Base-by-base conservation (phyloP, 1,284 basidiomycete genomes). In the Coniferiporia sulphurascens region DNA sequence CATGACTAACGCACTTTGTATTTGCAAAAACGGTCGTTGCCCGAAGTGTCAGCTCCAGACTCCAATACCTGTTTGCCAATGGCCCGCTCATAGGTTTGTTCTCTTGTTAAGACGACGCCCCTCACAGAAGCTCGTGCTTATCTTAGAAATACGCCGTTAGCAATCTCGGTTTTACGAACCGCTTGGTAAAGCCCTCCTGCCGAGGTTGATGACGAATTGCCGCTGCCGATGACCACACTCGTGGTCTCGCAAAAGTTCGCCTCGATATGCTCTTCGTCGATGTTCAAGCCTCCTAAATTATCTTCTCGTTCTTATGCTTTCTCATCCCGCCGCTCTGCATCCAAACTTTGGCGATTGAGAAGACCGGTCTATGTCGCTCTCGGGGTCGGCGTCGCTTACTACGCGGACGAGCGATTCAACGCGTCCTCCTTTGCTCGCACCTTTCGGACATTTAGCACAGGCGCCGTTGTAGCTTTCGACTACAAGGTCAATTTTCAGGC, bases 401-500 rank as follows among this genome's bases (percentile, higher is more conserved):
- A 38, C 49, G 53, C 36, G 9, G 59, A 60, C 55, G 22, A 51
- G 8, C 46, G 44, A 21, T 52, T 56, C 48, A 56, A 56, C 49
- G 53, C 54, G 3, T 60, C 59, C n/a, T 60, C 55, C 17, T 19
- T 60, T 17, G n/a, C 55, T 15, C 53, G 54, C 12, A 60, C 59
- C 21, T n/a, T 41, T 32, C 54, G 55, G 13, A 60, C 54, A 12
- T 60, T 60, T 48, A 22, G 17, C 9, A 56, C 53, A n/a, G 59
- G 59, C 46, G 75, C 79, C 4, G 65, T 83, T 56, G 86, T 90
- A 48, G 86, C 87, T 2, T 61, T 83, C 59, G 89, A 92, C 69
- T 91, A 94, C 75, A 95, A 95, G 70, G 71, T 89, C 59, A 94
- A 95, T 73, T 95, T 95, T 67, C 51, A 60, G 35, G 48, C 48